Conservation (phyloP, 371 early-diverging fungal genomes). For the Mycotypha africana region DNA sequence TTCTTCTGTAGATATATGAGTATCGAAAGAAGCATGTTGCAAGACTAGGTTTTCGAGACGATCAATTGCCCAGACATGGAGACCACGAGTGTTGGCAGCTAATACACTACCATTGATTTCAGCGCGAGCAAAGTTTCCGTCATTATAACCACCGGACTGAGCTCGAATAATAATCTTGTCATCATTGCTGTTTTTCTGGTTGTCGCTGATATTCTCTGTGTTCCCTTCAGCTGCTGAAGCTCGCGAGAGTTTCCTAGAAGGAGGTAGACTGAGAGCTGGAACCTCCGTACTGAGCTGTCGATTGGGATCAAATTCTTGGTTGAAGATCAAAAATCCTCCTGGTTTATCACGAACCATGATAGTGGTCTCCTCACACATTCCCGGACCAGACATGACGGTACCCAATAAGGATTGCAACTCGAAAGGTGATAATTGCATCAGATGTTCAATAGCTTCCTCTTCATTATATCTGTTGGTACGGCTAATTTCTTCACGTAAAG, state of each 20-base stretch:
- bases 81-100: constrained; percentile 64
- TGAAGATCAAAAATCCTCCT: constrained; percentile 37
- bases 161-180: constrained; percentile 35
- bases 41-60: constrained; percentile 60
- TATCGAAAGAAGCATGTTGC: constrained; percentile 72
- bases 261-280: constrained; percentile 16
- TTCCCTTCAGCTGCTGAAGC: too few relatives aligned
- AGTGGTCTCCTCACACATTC: constrained; percentile 40
- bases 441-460: constrained; percentile 72
- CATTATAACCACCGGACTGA: constrained; percentile 71
- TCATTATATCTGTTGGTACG: constrained; percentile 68
- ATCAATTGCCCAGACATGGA: constrained; percentile 72
- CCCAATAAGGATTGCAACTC: constrained; percentile 72
- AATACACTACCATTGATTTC: constrained; percentile 59
- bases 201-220: too few relatives aligned
- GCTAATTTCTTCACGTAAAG: constrained; percentile 80
- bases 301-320: constrained; percentile 14
- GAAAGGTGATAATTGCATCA: constrained; percentile 79
- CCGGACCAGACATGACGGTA: constrained; percentile 70
- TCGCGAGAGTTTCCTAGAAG: not conserved
- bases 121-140: constrained; percentile 72
- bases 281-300: constrained; percentile 9
- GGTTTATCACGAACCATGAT: constrained; percentile 46
- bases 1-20: constrained; percentile 68
- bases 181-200: not conserved